Evolutionary conservation across 2,329 filamentous ascomycete genomes (phyloP).

Genomic region (Metarhizium guizhouense): DNA sequence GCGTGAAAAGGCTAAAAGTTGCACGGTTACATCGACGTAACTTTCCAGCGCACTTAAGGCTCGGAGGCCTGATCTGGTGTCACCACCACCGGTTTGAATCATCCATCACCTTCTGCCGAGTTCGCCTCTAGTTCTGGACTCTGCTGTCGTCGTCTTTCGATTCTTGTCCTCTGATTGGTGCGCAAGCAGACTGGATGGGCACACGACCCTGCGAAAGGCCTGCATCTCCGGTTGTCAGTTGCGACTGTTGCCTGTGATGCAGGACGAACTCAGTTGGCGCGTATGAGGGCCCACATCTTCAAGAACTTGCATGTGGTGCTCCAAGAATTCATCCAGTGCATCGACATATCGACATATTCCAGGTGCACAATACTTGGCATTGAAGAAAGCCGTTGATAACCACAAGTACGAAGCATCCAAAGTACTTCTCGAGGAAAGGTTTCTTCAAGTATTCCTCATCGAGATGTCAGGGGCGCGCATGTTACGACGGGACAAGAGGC

Average conservation of each 20-base stretch:
- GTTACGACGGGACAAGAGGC: no score
- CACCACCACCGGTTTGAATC: constrained; percentile 4
- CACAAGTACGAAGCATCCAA: no score
- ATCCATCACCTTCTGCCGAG: background rate
- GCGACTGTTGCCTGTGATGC: background rate
- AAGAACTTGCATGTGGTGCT: no score
- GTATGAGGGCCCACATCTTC: background rate
- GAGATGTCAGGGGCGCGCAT: no score
- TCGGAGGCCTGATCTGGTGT: background rate
- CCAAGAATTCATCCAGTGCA: no score
- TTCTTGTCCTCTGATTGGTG: constrained; percentile 1
- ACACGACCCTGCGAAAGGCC: background rate
- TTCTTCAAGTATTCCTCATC: no score
- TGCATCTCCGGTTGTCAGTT: background rate
- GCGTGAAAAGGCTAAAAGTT: constrained; percentile 3
- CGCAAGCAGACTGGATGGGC: background rate
- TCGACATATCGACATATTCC: no score
- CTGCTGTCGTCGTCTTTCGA: background rate
- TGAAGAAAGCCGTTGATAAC: no score
- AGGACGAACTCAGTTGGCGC: background rate
- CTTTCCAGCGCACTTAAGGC: constrained; percentile 3
- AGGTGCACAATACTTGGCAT: no score
- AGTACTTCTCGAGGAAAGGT: no score
- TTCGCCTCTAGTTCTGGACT: background rate
- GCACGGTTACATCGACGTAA: constrained; percentile 9